Percentiles rank a stretch among this genome's conserved stretches.
Conservation (phyloP, 768 basidiomycete genomes). For the Pisolithus sp. region DNA sequence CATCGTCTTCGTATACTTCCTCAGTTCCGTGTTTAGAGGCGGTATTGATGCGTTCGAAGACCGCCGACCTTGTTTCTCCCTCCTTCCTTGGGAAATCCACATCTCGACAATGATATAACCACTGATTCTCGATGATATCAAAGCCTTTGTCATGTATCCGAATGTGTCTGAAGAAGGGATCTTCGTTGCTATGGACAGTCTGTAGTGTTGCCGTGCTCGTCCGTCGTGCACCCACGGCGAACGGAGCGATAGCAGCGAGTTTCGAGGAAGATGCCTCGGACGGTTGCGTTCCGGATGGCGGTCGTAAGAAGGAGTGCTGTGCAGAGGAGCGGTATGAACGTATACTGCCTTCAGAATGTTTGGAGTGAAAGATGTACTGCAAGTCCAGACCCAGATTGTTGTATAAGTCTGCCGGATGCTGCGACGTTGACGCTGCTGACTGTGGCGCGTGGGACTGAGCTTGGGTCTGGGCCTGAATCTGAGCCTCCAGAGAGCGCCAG, state of each 20-base stretch:
- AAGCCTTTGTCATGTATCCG: slow-evolving; percentile 38
- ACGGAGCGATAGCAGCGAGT: neutral
- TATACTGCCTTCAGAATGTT: slow-evolving; percentile 27
- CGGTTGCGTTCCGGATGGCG: slow-evolving; percentile 13
- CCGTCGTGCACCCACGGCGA: slow-evolving; percentile 11
- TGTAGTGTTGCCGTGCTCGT: slow-evolving; percentile 31
- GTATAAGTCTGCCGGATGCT: slow-evolving; percentile 2
- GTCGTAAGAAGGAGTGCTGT: slow-evolving; percentile 21
- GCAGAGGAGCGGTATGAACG: slow-evolving; percentile 28
- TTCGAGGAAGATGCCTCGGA: slow-evolving; percentile 4
- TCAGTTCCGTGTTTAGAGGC: slow-evolving; percentile 3
- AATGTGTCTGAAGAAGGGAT: slow-evolving; percentile 34
- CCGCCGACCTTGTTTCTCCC: slow-evolving; percentile 13
- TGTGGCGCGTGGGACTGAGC: neutral
- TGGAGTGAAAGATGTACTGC: slow-evolving; percentile 33
- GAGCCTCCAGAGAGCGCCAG: slow-evolving; percentile 48
- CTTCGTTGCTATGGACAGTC: slow-evolving; percentile 26
- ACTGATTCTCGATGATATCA: slow-evolving; percentile 37
- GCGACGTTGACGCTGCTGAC: neutral
- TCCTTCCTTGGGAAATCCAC: slow-evolving; percentile 27
- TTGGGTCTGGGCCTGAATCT: slow-evolving; percentile 23
- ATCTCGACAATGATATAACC: slow-evolving; percentile 56
- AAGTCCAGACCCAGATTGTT: slow-evolving; percentile 38
- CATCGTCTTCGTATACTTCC: slow-evolving; percentile 13
- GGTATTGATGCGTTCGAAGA: slow-evolving; percentile 9